Evolutionary conservation across 2,329 filamentous ascomycete species (phyloP).

Genomic region (Colletotrichum navitas): DNA sequence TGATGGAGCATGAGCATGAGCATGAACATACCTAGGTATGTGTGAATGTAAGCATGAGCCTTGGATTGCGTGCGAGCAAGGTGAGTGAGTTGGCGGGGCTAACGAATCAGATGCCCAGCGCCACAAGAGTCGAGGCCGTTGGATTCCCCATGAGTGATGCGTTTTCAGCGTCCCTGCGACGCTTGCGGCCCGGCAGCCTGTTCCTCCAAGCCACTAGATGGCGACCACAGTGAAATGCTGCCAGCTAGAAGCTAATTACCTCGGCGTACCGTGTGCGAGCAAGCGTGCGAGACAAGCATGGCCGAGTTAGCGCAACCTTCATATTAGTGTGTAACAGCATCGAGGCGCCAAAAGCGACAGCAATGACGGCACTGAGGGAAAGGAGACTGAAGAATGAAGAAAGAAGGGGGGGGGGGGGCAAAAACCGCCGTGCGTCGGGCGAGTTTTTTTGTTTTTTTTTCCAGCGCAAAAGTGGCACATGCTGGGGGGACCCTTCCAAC

Average conservation of each 20-base stretch:
- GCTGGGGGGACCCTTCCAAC: conserved; percentile 36
- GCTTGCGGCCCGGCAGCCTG: conserved; percentile 29
- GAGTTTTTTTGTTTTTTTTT: no score
- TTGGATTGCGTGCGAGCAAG: background rate
- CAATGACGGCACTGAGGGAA: background rate
- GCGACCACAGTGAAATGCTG: background rate
- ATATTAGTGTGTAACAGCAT: background rate
- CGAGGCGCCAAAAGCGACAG: conserved; percentile 28
- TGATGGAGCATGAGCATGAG: background rate
- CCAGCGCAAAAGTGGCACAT: conserved; percentile 33
- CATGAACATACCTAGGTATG: background rate
- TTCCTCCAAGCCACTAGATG: background rate
- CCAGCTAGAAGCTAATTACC: background rate
- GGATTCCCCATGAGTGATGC: background rate
- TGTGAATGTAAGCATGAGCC: background rate
- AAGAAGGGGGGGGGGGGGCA: background rate
- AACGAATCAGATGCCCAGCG: background rate
- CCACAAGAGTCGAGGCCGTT: background rate
- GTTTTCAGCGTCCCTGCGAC: conserved; percentile 18
- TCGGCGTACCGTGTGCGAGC: background rate
- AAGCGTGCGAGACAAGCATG: background rate
- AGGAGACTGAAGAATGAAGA: background rate
- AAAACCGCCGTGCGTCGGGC: background rate
- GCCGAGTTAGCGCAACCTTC: background rate
- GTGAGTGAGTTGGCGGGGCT: background rate